Conservation (phyloP, 352 stramenopile genomes). For the Phytophthora ohioensis region DNA sequence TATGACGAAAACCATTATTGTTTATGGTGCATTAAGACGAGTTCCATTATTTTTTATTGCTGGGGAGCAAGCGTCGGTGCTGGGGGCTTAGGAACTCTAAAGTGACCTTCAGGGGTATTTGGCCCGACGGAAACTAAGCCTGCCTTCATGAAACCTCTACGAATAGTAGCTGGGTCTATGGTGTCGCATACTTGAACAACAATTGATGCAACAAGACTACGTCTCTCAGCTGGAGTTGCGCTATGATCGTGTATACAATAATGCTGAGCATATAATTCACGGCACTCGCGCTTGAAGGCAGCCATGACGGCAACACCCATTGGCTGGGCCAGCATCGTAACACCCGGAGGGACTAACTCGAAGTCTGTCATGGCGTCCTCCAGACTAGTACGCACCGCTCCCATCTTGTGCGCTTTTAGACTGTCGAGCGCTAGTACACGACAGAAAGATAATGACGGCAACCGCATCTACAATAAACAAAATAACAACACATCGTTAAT, state of each 20-base stretch:
- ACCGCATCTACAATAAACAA: neutral
- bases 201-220: neutral
- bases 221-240: neutral
- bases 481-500: neutral
- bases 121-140: neutral
- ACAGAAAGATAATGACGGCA: neutral
- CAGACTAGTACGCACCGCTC: neutral
- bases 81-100: neutral
- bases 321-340: neutral
- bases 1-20: neutral
- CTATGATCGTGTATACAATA: neutral
- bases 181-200: neutral
- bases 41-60: neutral
- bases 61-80: neutral
- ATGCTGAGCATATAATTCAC: neutral
- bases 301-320: neutral
- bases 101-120: neutral
- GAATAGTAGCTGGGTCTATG: neutral
- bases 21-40: no score
- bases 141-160: neutral
- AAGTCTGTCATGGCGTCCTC: constrained; percentile 7
- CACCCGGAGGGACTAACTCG: neutral
- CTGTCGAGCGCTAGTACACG: neutral
- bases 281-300: neutral
- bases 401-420: constrained; percentile 1